phyloP scores from a whole-genome alignment of 1,139 yeast genomes.

The Spencermartinsiella ligniputridi region DNA sequence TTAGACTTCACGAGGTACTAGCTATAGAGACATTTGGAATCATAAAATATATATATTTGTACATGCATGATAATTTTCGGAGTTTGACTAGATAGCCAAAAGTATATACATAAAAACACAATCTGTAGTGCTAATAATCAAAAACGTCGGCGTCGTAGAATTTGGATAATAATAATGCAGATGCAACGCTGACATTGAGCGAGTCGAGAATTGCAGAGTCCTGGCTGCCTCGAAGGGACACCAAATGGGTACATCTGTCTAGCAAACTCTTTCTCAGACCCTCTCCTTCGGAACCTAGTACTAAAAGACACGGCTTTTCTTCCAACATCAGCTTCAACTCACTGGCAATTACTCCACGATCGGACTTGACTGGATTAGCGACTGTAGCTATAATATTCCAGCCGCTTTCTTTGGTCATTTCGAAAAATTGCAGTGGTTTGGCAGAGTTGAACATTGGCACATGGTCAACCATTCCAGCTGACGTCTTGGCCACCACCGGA shows the following conservation, averaged over 20 bases:
- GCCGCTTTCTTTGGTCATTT: constrained; percentile 48
- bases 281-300: constrained; percentile 79
- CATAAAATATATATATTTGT: constrained; percentile 9
- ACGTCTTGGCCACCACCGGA: constrained; percentile 73
- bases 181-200: constrained; percentile 84
- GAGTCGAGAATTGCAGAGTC: constrained; percentile 58
- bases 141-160: constrained; percentile 29
- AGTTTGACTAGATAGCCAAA: background rate
- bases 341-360: constrained; percentile 38
- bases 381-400: constrained; percentile 76
- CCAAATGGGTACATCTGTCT: constrained; percentile 60
- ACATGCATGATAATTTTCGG: background rate
- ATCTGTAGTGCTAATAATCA: constrained; percentile 13
- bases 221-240: constrained; percentile 39
- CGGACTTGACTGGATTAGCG: constrained; percentile 27
- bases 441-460: constrained; percentile 55
- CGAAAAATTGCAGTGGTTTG: constrained; percentile 60
- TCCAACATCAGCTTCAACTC: constrained; percentile 44
- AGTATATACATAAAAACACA: background rate
- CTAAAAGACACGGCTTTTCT: constrained; percentile 59
- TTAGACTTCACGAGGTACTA: constrained; percentile 18
- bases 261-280: constrained; percentile 70
- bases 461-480: constrained; percentile 85
- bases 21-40: no score
- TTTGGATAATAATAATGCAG: constrained; percentile 58